Base-by-base conservation (phyloP, 2,329 filamentous ascomycete species). In the Pseudopithomyces chartarum region DNA sequence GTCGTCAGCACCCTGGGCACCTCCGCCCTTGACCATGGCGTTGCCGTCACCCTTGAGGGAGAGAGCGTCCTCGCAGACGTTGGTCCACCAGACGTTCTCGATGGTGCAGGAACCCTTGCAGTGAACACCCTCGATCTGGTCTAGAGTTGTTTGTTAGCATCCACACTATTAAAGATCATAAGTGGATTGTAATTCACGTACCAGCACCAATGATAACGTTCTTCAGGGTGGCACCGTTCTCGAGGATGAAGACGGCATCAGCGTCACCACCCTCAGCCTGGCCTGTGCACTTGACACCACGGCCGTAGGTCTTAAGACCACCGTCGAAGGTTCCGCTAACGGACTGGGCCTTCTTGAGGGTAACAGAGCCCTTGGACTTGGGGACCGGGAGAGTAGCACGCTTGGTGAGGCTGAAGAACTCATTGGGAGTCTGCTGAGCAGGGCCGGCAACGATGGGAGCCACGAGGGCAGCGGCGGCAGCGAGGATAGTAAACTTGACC, bases 201-300 rank as follows among this genome's bases (percentile, higher is more conserved):
- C 48, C 48, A 43, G 42, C 75, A 20, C 83, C 82, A 55, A 85
- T 84, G 71, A 85, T 84, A 70, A 79, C 82, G 67, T 85, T 85
- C 66, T 78, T 79, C 40, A 85, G 73, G 20, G 80, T 81, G 29
- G 78, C 83, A 29, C 82, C 82, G 49, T 78, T 73, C 67, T 80
- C 75, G 51, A 85, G 73, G 58, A 81, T 75, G 77, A 85, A 85
- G 67, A 85, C 82, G 44, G 82, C 80, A 50, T 82, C 81, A 0
- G 70, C 58, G 55, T 78, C 70, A 48, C 73, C 78, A 54, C 80
- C 79, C 63, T 82, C 80, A 10, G 64, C 65, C 52, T 82, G 78
- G 17, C 70, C 76, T 19, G 66, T 74, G 72, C 81, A 82, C 20
- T 43, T 56, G 13, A 58, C 62, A 54, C 71, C 71, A 60, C 71